phyloP scores from a whole-genome alignment of 2,329 filamentous ascomycete genomes.

The Alternaria gansuensis region DNA sequence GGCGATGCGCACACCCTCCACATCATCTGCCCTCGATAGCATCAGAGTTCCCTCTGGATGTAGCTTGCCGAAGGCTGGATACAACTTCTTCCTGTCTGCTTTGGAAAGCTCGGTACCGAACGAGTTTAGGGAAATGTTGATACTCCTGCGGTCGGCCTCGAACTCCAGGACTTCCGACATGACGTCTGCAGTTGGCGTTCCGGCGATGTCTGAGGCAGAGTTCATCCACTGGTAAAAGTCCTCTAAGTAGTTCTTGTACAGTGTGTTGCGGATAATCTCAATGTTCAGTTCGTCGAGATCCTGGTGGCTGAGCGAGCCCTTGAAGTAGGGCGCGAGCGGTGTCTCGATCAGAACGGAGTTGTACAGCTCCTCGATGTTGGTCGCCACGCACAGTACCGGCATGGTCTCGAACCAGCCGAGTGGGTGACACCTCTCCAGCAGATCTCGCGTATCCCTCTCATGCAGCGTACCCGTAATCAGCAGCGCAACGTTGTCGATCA shows the following conservation, averaged over 20 bases:
- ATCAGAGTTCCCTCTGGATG: constrained; percentile 95
- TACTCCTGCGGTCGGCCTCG: constrained; percentile 93
- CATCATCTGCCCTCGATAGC: constrained; percentile 92
- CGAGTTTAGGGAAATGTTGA: constrained; percentile 99
- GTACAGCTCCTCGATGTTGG: constrained; percentile 98
- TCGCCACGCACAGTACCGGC: constrained; percentile 96
- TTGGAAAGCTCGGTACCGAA: constrained; percentile 97
- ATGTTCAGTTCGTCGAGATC: constrained; percentile 99
- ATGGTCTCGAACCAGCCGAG: constrained; percentile 99
- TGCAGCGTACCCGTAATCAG: constrained; percentile 97
- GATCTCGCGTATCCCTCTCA: constrained; percentile 94
- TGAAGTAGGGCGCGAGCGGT: constrained; percentile 95
- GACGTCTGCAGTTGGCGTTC: constrained; percentile 89
- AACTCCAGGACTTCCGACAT: constrained; percentile 98
- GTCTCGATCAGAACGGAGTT: constrained; percentile 98
- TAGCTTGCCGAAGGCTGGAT: constrained; percentile 88
- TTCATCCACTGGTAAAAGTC: constrained; percentile 97
- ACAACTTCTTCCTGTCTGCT: constrained; percentile 92
- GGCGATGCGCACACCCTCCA: constrained; percentile 90
- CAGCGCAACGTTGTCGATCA: constrained; percentile 99
- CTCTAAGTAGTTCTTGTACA: constrained; percentile 99
- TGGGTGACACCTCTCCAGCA: constrained; percentile 94
- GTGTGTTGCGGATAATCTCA: constrained; percentile 96
- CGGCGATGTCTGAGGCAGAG: constrained; percentile 82
- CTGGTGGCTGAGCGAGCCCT: constrained; percentile 93